Percentiles rank a stretch among this genome's conserved stretches.
Evolutionary conservation across 257 asterid species (phyloP).

Genomic region (Solanum stenotomum): DNA sequence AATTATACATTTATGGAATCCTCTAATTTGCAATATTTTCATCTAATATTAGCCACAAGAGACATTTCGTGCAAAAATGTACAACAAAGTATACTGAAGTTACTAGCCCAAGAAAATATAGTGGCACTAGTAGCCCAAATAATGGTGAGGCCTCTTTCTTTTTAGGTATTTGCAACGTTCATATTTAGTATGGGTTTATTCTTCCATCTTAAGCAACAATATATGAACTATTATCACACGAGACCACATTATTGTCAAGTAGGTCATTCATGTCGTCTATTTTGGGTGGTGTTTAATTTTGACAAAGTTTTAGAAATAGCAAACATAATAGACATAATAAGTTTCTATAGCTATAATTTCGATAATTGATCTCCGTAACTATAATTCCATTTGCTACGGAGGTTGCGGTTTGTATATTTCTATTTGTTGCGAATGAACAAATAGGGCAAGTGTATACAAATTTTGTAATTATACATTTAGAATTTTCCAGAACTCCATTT

Average conservation of each 20-base stretch:
- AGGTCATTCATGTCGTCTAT: background rate
- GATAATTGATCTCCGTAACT: too few relatives aligned
- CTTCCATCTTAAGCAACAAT: background rate
- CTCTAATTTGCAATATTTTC: background rate
- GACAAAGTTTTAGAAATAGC: background rate
- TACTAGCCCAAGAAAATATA: background rate
- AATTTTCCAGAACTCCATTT: too few relatives aligned
- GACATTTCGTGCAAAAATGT: background rate
- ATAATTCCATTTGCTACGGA: background rate
- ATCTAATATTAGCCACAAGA: background rate
- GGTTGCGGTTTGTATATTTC: background rate
- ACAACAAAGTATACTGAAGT: background rate
- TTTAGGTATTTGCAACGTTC: background rate
- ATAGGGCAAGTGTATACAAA: background rate
- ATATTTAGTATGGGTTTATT: background rate
- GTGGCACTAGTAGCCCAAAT: background rate
- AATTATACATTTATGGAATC: background rate
- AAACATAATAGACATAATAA: background rate
- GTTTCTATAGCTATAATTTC: too few relatives aligned
- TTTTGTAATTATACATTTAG: background rate
- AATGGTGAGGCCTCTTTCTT: background rate
- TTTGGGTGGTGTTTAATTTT: background rate
- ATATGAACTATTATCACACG: background rate
- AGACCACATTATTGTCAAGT: background rate
- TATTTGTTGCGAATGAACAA: background rate